A percentile compares a stretch with the other conserved stretches of the same genome.
These are phyloP conservation scores for Apiotrichum montevideense DNA, from an alignment of 1,284 basidiomycete genomes.

Conservation along the genomic window DNA sequence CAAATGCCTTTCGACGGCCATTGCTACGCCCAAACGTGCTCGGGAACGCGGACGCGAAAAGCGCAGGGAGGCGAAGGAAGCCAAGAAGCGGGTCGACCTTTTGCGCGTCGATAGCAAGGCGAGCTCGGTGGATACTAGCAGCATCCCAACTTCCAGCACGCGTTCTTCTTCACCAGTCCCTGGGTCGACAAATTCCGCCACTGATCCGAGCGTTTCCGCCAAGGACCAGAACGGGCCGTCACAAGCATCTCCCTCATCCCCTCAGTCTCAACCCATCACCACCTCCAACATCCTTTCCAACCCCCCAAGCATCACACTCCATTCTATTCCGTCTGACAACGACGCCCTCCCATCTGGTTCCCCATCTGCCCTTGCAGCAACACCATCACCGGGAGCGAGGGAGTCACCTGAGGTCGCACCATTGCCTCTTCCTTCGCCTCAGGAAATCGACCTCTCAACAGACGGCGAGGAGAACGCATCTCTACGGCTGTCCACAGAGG, in stretches of 20 bases:
- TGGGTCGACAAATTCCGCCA: too few relatives aligned
- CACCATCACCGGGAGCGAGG: too few relatives aligned
- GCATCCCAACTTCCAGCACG: neutral
- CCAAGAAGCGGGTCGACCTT: conserved; percentile 11
- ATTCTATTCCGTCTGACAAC: neutral
- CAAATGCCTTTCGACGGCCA: conserved; percentile 5
- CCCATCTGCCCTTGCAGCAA: too few relatives aligned
- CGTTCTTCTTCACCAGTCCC: neutral
- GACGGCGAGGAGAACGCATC: conserved; percentile 7
- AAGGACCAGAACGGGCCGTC: too few relatives aligned
- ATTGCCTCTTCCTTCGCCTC: neutral
- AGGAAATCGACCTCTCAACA: conserved; percentile 7
- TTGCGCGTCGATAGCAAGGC: neutral
- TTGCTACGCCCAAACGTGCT: conserved; percentile 6
- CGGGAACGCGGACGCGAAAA: conserved; percentile 32
- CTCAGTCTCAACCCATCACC: too few relatives aligned
- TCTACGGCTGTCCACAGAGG: too few relatives aligned
- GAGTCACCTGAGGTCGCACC: neutral
- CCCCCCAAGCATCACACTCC: conserved; percentile 2
- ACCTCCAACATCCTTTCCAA: neutral
- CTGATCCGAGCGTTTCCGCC: too few relatives aligned
- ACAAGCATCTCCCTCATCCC: too few relatives aligned
- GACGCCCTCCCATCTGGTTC: neutral
- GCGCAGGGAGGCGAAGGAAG: conserved; percentile 27
- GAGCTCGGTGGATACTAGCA: neutral